Evolutionary conservation across 495 filamentous ascomycete genomes (phyloP).

Genomic region (Trypethelium eluteriae): DNA sequence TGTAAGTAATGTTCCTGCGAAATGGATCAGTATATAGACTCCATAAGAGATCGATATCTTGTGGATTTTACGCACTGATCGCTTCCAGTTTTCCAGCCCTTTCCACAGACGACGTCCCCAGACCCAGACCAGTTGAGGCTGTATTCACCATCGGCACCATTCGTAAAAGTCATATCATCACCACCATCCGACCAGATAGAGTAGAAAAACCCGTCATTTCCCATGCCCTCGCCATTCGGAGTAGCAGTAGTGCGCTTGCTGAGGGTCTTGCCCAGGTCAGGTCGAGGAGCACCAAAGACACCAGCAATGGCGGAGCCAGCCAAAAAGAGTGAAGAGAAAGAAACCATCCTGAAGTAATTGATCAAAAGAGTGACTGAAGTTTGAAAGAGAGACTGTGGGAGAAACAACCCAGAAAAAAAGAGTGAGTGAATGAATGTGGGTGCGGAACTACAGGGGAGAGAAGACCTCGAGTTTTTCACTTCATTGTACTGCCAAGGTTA

Average conservation of each 20-base stretch:
- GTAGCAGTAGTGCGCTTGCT: neutral
- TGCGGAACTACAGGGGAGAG: neutral
- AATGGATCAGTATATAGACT: neutral
- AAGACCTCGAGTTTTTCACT: neutral
- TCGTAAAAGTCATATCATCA: conserved; percentile 27
- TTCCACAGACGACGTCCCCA: conserved; percentile 30
- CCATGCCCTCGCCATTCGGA: neutral
- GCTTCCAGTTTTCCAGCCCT: conserved; percentile 31
- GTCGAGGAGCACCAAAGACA: neutral
- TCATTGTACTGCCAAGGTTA: neutral
- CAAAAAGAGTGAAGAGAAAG: neutral
- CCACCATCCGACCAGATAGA: conserved; percentile 29
- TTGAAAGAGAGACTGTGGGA: neutral
- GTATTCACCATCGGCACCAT: conserved; percentile 28
- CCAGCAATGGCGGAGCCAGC: conserved; percentile 6
- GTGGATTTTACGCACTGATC: conserved; percentile 11
- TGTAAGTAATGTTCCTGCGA: conserved; percentile 47
- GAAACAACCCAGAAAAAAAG: neutral
- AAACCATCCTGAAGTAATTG: neutral
- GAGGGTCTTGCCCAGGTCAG: neutral
- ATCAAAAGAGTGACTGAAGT: conserved; percentile 4
- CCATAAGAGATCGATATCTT: neutral
- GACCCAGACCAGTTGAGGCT: conserved; percentile 23
- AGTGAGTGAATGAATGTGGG: neutral
- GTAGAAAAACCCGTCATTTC: conserved; percentile 29